Conservation (phyloP, 768 basidiomycete species). For the Boletus pseudopeckii region DNA sequence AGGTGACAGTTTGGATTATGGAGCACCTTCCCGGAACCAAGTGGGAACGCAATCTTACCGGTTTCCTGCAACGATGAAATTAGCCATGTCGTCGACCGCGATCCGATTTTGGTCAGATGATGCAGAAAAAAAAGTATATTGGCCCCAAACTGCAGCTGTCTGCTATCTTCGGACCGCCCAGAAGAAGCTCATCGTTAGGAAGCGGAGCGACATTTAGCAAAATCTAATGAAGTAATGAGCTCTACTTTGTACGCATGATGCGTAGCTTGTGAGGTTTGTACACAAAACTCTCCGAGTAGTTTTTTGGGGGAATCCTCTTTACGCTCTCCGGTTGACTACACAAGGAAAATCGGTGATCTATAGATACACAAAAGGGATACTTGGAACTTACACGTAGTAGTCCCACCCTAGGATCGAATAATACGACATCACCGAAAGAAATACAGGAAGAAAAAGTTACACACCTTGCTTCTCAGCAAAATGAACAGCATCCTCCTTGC, state of each 20-base stretch:
- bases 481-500: slow-evolving; percentile 87
- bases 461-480: slow-evolving; percentile 96
- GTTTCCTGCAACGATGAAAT: neutral
- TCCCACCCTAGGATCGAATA: slow-evolving; percentile 69
- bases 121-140: neutral
- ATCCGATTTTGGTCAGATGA: neutral
- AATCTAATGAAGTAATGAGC: slow-evolving; percentile 6
- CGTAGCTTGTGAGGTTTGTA: slow-evolving; percentile 79
- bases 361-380: slow-evolving; percentile 1
- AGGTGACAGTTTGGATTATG: no score
- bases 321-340: slow-evolving; percentile 54
- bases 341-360: slow-evolving; percentile 2
- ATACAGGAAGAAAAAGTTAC: slow-evolving; percentile 9
- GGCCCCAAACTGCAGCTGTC: neutral
- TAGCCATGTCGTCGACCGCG: neutral
- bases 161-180: neutral
- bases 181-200: neutral
- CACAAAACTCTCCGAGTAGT: slow-evolving; percentile 88
- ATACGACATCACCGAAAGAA: neutral
- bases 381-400: slow-evolving; percentile 74
- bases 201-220: neutral
- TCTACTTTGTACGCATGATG: slow-evolving; percentile 89
- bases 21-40: neutral
- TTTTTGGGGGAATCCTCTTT: slow-evolving; percentile 77
- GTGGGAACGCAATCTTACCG: no score